phyloP scores from a whole-genome alignment of 257 asterid genomes.

The Galeopsis tetrahit region DNA sequence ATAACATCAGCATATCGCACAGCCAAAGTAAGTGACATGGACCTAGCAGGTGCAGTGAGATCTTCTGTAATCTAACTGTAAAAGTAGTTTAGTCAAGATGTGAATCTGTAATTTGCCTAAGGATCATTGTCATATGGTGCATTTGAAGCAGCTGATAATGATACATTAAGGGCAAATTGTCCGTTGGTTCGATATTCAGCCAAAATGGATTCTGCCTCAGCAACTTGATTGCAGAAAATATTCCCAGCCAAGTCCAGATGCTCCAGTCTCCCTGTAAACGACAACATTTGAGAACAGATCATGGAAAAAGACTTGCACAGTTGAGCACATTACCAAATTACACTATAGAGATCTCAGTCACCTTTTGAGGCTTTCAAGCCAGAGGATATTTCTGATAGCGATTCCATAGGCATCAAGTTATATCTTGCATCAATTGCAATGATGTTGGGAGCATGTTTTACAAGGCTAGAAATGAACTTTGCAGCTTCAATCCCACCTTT shows the following conservation, averaged over 20 bases:
- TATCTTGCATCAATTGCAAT: conserved; percentile 66
- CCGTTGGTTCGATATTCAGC: conserved; percentile 56
- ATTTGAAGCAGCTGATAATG: conserved; percentile 38
- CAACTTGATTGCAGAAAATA: conserved; percentile 39
- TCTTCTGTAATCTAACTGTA: not conserved
- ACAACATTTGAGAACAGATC: not conserved
- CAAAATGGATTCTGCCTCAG: conserved; percentile 44
- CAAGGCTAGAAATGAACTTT: conserved; percentile 62
- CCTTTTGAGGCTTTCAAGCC: conserved; percentile 68
- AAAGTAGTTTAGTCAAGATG: conserved; percentile 6
- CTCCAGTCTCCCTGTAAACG: conserved; percentile 63
- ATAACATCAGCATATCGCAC: no score
- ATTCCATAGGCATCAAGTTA: conserved; percentile 76
- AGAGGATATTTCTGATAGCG: conserved; percentile 57
- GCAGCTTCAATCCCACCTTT: conserved; percentile 86
- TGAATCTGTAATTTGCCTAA: conserved; percentile 44
- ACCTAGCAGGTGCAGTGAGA: no score
- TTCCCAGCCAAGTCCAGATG: conserved; percentile 83
- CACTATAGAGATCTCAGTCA: conserved; percentile 29
- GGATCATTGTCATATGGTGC: conserved; percentile 80
- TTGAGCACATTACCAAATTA: not conserved
- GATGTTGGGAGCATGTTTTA: conserved; percentile 54
- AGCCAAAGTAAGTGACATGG: no score
- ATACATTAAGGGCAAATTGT: conserved; percentile 43
- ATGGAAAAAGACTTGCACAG: not conserved